phyloP scores from a whole-genome alignment of 2,329 filamentous ascomycete species.

The Lasiodiplodia citricola region DNA sequence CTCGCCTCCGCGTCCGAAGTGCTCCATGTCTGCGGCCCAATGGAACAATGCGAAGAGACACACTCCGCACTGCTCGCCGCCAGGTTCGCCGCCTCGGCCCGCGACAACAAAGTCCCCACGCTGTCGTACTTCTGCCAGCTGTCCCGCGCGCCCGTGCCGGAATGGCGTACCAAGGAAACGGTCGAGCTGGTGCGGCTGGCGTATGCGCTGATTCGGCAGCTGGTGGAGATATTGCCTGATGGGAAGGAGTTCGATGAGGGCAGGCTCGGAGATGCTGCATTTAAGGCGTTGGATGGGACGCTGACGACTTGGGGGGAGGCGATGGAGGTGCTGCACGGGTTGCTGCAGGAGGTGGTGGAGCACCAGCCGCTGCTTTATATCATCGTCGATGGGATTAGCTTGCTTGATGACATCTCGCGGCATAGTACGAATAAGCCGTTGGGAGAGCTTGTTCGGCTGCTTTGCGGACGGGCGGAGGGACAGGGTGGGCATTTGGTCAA shows the following conservation, averaged over 20 bases:
- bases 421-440: background rate
- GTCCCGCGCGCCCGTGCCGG: background rate
- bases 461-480: background rate
- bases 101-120: constrained; percentile 4
- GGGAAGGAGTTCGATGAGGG: background rate
- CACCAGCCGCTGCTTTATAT: constrained; percentile 7
- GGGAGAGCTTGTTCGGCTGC: background rate
- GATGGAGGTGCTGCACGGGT: background rate
- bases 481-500: background rate
- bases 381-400: background rate
- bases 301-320: background rate
- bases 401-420: background rate
- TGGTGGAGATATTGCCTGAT: constrained; percentile 26
- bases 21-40: background rate
- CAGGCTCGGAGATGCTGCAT: background rate
- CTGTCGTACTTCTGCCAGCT: constrained; percentile 29
- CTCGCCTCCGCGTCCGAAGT: background rate
- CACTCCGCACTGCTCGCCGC: background rate
- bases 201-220: constrained; percentile 30
- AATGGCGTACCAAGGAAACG: constrained; percentile 21
- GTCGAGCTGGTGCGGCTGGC: constrained; percentile 20
- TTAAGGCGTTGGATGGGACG: background rate
- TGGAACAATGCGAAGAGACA: background rate
- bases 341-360: background rate
- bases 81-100: background rate